Base-by-base conservation (phyloP, 169 alveolate genomes). In the Cryptosporidium baileyi region DNA sequence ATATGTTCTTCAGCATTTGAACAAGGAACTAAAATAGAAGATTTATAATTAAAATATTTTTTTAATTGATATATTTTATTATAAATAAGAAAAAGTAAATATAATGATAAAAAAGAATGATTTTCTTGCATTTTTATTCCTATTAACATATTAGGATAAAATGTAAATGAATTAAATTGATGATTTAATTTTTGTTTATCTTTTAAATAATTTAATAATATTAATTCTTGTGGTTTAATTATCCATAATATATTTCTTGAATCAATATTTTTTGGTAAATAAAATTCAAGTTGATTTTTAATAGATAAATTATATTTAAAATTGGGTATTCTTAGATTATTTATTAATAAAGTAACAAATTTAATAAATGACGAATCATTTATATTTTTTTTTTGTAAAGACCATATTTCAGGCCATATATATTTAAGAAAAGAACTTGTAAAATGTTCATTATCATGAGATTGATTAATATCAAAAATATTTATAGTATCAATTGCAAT, bases 351-450 rank as follows among this genome's bases (percentile, higher is more conserved):
- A 9, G 85, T 52, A 74, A 59, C 57, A 54, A 74, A 74, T 6
- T 74, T 60, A 13, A 41, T 7, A 22, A 74, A 74, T 4, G 81
- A 19, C 15, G 62, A 24, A 4, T 17, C 54, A 3, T 8, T 57
- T 7, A 13, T 24, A 17, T 57, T 57, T 30, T 57, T 74, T 17
- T 32, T 54, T n/a, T 40, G n/a, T 26, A n/a, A 22, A 1, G 57
- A 19, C 85, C 85, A 74, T 17, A 74, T 24, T 15, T 74, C 85
- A 17, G 85, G 85, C 85, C 85, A 74, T 34, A 54, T 74, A 17
- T 74, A 67, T 41, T 43, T 26, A 38, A 74, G 67, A 22, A 54
- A 51, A 9, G 67, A 49, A 24, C 67, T 74, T 57, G 85, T 54
- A 22, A 51, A 36, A 36, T 57, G 41, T 24, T 54, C 85, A n/a